These are phyloP conservation scores for Dryadomyces sulphureus DNA, from an alignment of 2,329 filamentous ascomycete species.

Conservation along the genomic window DNA sequence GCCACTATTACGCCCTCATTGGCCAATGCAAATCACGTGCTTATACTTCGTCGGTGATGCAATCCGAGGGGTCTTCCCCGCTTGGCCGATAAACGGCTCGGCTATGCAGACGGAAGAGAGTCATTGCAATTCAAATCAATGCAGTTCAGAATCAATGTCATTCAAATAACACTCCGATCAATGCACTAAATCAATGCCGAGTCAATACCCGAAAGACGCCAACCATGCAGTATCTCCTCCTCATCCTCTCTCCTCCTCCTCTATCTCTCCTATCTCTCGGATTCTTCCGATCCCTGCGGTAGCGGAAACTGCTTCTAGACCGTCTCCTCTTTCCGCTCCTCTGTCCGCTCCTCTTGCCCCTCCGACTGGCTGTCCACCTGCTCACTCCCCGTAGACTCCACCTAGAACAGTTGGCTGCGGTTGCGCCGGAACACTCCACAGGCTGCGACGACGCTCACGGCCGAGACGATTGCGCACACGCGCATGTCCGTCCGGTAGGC, in stretches of 20 bases:
- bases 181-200: too few species aligned
- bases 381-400: constrained; percentile 10
- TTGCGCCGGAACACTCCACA: constrained; percentile 23
- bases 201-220: too few species aligned
- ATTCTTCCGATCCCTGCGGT: too few species aligned
- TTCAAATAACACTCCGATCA: too few species aligned
- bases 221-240: too few species aligned
- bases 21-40: neutral
- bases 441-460: constrained; percentile 23
- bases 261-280: too few species aligned
- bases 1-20: too few species aligned
- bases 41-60: too few species aligned
- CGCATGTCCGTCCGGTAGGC: constrained; percentile 33
- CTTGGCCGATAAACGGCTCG: neutral
- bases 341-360: neutral
- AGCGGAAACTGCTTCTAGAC: too few species aligned
- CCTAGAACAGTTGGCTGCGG: constrained; percentile 15
- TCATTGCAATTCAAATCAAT: neutral
- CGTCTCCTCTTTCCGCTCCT: too few species aligned
- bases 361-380: neutral
- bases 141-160: too few species aligned
- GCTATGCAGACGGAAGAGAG: neutral
- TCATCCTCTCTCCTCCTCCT: too few species aligned
- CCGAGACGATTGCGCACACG: constrained; percentile 26
- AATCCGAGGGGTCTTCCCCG: neutral